Percentiles rank a stretch among this genome's conserved stretches.
These are phyloP conservation scores for Blepharisma undulans DNA, from an alignment of 169 alveolate genomes.

Conservation along the genomic window DNA sequence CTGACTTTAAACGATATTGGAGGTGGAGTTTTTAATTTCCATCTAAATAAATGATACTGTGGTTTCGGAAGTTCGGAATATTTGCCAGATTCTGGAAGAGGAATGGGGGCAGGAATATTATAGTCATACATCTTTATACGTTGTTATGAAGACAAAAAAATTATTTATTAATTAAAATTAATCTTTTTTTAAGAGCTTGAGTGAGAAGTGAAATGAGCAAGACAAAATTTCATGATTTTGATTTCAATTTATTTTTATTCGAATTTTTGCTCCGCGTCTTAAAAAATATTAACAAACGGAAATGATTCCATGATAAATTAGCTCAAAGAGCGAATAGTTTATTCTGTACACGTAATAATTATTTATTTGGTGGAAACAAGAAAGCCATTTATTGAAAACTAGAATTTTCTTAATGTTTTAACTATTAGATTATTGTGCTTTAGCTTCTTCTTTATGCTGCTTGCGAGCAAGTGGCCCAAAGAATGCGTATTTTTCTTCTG, in stretches of 20 bases:
- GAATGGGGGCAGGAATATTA: background rate
- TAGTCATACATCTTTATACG: background rate
- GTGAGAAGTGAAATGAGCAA: too few species aligned
- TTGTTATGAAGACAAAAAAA: background rate
- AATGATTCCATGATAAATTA: too few species aligned
- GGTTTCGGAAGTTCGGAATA: background rate
- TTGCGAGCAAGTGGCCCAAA: conserved; percentile 92
- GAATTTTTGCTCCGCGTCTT: too few species aligned
- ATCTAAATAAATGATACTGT: background rate
- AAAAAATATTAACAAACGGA: too few species aligned
- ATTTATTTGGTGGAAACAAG: background rate
- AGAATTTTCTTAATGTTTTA: background rate
- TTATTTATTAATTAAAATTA: too few species aligned
- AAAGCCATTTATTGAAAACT: background rate
- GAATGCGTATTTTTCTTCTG: conserved; percentile 97
- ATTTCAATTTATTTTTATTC: too few species aligned
- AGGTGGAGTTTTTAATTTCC: background rate
- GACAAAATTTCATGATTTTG: too few species aligned
- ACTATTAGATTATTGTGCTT: background rate
- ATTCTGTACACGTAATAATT: too few species aligned
- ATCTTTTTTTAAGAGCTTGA: background rate
- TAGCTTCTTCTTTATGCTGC: conserved; percentile 37
- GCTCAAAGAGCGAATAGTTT: too few species aligned
- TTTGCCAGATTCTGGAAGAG: background rate
- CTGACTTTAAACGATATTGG: background rate